A percentile compares a stretch with the other conserved stretches of the same genome.
Evolutionary conservation across 108 stramenopile genomes (phyloP).

Genomic region (Cyclotella atomus): DNA sequence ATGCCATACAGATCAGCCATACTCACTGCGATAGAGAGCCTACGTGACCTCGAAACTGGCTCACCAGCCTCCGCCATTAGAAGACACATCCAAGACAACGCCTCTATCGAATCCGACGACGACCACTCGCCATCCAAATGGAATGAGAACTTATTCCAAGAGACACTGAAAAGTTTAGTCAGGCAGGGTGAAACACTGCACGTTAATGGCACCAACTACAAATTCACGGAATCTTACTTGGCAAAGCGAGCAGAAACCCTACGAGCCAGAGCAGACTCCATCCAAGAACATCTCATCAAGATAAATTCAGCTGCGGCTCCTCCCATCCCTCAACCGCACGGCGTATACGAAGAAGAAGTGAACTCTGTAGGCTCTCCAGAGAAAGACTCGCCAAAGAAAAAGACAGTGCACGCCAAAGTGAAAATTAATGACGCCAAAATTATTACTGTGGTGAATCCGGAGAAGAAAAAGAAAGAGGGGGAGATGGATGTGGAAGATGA

Average conservation of each 20-base stretch:
- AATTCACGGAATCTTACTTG: constrained; percentile 31
- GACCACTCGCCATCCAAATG: constrained; percentile 14
- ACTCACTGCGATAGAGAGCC: constrained; percentile 41
- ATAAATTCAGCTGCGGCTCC: constrained; percentile 8
- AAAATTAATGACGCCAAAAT: constrained; percentile 46
- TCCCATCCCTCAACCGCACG: not conserved
- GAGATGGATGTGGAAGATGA: constrained; percentile 29
- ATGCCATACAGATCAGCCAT: constrained; percentile 52
- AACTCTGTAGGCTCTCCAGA: constrained; percentile 9
- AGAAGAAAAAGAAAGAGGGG: constrained; percentile 1
- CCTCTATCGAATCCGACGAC: not conserved
- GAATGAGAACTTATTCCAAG: constrained; percentile 41
- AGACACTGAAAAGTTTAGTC: constrained; percentile 40
- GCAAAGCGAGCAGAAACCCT: constrained; percentile 19
- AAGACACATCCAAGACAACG: constrained; percentile 26
- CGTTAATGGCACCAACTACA: constrained; percentile 42
- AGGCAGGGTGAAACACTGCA: constrained; percentile 25
- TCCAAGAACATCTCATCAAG: constrained; percentile 8
- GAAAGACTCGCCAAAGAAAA: constrained; percentile 42
- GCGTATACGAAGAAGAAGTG: not conserved
- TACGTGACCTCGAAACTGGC: constrained; percentile 45
- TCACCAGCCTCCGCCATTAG: constrained; percentile 33
- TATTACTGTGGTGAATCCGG: constrained; percentile 34
- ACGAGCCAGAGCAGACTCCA: constrained; percentile 22
- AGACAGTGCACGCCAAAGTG: constrained; percentile 43